Evolutionary conservation across 495 filamentous ascomycete genomes (phyloP), one percentile per base, ranked within the genome.

Genomic region (Schizothecium vesticola): DNA sequence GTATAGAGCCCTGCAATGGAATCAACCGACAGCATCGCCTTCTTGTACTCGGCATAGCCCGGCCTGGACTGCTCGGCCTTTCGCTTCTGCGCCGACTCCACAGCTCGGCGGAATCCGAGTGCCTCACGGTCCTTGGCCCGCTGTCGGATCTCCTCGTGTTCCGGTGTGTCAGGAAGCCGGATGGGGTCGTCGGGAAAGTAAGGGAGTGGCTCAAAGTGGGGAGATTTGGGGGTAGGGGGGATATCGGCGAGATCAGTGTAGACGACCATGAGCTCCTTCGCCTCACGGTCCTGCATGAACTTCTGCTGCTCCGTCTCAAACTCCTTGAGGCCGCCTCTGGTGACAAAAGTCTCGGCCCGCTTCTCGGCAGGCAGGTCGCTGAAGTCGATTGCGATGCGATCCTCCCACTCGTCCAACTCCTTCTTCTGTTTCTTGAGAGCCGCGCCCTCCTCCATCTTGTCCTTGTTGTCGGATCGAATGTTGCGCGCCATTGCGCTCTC

Each of bases 241-340:
- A 96, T 89, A 72, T 96, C 93, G 8, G 85, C 85, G 36, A 80
- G 77, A 63, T 88, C 87, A 2, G 89, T 86, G 73, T 97, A 95
- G 68, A 93, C 86, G 6, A 89, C 91, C 88, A 96, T 92, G 33
- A 97, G 85, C 25, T 91, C 93, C n/a, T 83, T 88, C 23, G 83
- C 80, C 77, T 96, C 94, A 10, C 91, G 87, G 62, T 88, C 84
- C 29, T 90, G 84, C 74, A 92, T 92, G 5, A 82, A 81, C 55
- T 84, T 81, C 66, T 88, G 88, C 74, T 96, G 89, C 0, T 86
- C 80, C 10, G 89, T 93, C 0, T 79, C 76, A 10, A 91, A 83
- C 5, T 80, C 72, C 36, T 83, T 82, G 12, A 78, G 71, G 4
- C 92, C 93, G 60, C 88, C 89, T 60, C 89, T 86, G 22, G 87